These are phyloP conservation scores for Rheum nobile DNA, from an alignment of 148 eudicot species.

Conservation along the genomic window DNA sequence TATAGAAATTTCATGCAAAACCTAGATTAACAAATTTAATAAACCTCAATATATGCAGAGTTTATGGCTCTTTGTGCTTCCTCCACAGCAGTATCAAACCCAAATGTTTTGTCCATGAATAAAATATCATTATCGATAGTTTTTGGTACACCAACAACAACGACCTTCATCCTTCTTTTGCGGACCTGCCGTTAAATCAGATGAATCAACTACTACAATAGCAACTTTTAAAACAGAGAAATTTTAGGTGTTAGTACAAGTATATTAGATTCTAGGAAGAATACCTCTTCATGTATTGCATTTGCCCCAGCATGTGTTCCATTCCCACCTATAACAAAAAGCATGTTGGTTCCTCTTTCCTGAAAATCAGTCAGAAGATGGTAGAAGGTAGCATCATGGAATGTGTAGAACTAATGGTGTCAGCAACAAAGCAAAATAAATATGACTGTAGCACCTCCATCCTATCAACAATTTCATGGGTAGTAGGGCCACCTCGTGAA, in stretches of 20 bases:
- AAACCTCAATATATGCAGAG: slow-evolving; percentile 97
- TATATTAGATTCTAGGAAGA: not conserved
- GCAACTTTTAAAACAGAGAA: not conserved
- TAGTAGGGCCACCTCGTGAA: slow-evolving; percentile 88
- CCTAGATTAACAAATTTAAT: not conserved
- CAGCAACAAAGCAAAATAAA: not conserved
- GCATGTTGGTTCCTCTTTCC: slow-evolving; percentile 97
- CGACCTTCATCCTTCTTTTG: slow-evolving; percentile 71
- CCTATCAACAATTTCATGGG: slow-evolving; percentile 74
- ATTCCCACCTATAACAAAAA: slow-evolving; percentile 94
- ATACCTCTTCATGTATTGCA: slow-evolving; percentile 90
- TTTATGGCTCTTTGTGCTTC: slow-evolving; percentile 97
- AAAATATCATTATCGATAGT: slow-evolving; percentile 96
- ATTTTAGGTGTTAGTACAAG: not conserved
- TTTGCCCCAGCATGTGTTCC: slow-evolving; percentile 99
- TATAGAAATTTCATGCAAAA: not conserved
- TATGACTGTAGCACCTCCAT: slow-evolving; percentile 53
- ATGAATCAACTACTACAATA: slow-evolving; percentile 3
- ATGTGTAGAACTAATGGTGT: not conserved
- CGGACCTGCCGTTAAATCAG: slow-evolving; percentile 43
- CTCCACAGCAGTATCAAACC: slow-evolving; percentile 98
- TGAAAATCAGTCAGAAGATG: slow-evolving; percentile 22
- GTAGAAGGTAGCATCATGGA: slow-evolving; percentile 7
- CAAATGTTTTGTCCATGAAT: slow-evolving; percentile 97
- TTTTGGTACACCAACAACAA: slow-evolving; percentile 96